Conservation (phyloP, 495 filamentous ascomycete species). For the Lasiosphaeria miniovina region DNA sequence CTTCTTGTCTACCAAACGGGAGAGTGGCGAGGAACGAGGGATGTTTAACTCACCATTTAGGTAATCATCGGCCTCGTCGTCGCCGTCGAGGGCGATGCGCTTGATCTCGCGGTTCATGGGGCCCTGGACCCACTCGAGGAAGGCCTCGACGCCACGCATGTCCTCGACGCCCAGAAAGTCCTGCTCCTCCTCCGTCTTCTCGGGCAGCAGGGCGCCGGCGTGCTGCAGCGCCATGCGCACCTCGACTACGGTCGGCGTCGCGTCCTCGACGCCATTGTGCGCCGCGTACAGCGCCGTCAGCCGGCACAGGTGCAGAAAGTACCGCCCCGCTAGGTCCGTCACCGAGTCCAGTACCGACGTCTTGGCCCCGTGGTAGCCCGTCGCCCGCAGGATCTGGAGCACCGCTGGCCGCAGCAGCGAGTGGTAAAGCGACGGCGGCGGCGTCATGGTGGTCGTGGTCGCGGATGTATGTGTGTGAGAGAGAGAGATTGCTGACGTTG, state of each 20-base stretch:
- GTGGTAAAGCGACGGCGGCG: conserved; percentile 57
- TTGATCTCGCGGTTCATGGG: conserved; percentile 66
- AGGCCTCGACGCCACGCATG: conserved; percentile 65
- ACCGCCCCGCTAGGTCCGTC: conserved; percentile 69
- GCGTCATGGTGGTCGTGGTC: conserved; percentile 32
- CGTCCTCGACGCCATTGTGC: conserved; percentile 34
- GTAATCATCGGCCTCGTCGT: conserved; percentile 61
- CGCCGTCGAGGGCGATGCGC: conserved; percentile 53
- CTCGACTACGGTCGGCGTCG: conserved; percentile 61
- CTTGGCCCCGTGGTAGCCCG: conserved; percentile 74
- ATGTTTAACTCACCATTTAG: conserved; percentile 52
- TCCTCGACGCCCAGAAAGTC: conserved; percentile 57
- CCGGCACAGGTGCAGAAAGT: conserved; percentile 65
- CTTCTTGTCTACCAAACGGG: too few relatives aligned
- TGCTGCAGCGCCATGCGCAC: conserved; percentile 79
- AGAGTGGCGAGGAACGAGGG: neutral
- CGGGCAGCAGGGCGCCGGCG: conserved; percentile 64
- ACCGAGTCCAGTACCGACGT: conserved; percentile 76
- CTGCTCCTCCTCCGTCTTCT: conserved; percentile 41
- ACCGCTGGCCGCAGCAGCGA: conserved; percentile 77
- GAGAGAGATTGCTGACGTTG: neutral
- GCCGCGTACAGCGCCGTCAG: conserved; percentile 59
- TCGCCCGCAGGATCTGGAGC: conserved; percentile 81
- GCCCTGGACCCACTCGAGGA: conserved; percentile 71
- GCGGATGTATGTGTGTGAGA: neutral